These are phyloP conservation scores for Vaccinium myrtillus DNA, from an alignment of 148 eudicot species.

Conservation along the genomic window DNA sequence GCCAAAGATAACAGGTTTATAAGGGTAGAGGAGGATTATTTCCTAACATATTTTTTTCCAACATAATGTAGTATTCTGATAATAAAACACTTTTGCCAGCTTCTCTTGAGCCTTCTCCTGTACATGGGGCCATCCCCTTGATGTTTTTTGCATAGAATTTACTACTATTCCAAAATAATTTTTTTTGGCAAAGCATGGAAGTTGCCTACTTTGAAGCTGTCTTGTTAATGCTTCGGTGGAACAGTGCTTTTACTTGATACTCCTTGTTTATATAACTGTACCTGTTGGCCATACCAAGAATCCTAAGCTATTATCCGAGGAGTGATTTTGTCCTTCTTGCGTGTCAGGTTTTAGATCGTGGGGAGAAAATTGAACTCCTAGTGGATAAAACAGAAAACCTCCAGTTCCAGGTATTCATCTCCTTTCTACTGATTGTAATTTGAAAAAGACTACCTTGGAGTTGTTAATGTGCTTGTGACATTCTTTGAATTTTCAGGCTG, in stretches of 20 bases:
- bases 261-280: background rate
- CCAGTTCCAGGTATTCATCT: slow-evolving; percentile 68
- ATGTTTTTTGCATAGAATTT: background rate
- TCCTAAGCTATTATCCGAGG: background rate
- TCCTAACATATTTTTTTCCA: background rate
- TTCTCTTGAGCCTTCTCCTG: background rate
- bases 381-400: slow-evolving; percentile 98
- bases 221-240: background rate
- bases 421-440: background rate
- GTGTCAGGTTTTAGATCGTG: slow-evolving; percentile 88
- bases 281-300: background rate
- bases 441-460: background rate
- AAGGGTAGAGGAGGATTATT: background rate
- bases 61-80: background rate
- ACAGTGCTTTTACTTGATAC: background rate
- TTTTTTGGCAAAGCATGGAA: background rate
- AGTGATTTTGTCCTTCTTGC: background rate
- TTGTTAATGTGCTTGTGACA: background rate
- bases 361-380: slow-evolving; percentile 94
- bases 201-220: background rate
- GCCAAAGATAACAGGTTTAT: background rate
- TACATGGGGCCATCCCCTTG: too few species aligned
- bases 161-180: background rate
- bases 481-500: slow-evolving; percentile 55
- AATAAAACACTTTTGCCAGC: background rate